These are phyloP conservation scores for Chytriomyces hyalinus DNA, from an alignment of 192 early-diverging fungal genomes.

Conservation along the genomic window DNA sequence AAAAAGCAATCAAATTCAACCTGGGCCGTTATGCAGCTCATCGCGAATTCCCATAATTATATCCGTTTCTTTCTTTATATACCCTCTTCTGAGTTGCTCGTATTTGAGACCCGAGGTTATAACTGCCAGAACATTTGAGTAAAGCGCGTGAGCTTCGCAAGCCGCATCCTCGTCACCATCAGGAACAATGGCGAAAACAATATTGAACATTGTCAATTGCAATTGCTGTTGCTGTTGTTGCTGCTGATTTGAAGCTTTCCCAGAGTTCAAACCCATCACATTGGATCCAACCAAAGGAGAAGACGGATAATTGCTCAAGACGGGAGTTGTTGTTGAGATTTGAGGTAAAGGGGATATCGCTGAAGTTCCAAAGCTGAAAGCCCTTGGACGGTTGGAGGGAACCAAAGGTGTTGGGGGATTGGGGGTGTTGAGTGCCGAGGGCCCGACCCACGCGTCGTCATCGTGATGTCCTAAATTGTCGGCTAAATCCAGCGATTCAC, in stretches of 20 bases:
- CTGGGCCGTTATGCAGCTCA: slow-evolving; percentile 41
- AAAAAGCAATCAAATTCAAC: slow-evolving; percentile 21
- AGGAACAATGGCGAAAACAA: slow-evolving; percentile 72
- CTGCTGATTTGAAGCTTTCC: not conserved
- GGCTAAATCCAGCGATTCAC: not conserved
- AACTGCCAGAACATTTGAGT: slow-evolving; percentile 72
- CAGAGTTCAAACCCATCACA: not conserved
- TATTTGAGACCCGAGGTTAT: slow-evolving; percentile 75
- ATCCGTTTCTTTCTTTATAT: slow-evolving; percentile 75
- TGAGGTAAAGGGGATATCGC: not conserved
- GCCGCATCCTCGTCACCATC: slow-evolving; percentile 9
- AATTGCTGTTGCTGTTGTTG: slow-evolving; percentile 11
- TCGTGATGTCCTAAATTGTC: slow-evolving; percentile 11
- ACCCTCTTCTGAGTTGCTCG: slow-evolving; percentile 77
- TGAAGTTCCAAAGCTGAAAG: not conserved
- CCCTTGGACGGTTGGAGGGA: not conserved
- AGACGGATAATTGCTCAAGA: not conserved
- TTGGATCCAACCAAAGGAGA: not conserved
- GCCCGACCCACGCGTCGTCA: slow-evolving; percentile 5
- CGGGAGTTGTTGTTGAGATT: not conserved
- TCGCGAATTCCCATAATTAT: slow-evolving; percentile 75
- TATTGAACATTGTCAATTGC: slow-evolving; percentile 76
- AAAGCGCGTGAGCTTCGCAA: slow-evolving; percentile 69
- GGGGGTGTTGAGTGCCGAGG: slow-evolving; percentile 8
- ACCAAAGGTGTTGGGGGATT: not conserved